phyloP scores from a whole-genome alignment of 2,329 filamentous ascomycete genomes.

The Scedosporium dehoogii region DNA sequence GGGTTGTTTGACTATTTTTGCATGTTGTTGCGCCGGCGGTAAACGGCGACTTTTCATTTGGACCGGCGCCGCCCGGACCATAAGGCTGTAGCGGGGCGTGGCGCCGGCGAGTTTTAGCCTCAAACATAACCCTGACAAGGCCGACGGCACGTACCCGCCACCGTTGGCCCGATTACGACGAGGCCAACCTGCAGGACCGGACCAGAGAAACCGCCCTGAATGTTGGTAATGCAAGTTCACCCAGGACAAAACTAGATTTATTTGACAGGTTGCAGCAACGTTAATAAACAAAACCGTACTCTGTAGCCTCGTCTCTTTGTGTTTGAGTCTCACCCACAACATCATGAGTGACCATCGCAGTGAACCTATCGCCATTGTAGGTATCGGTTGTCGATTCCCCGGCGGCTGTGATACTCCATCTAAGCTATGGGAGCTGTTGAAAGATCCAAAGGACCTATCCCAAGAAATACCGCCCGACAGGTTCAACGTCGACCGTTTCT shows the following conservation, averaged over 20 bases:
- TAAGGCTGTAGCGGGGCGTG: conserved; percentile 1
- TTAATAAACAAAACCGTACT: conserved; percentile 1
- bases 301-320: background rate
- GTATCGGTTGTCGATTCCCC: background rate
- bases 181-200: conserved; percentile 1
- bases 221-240: background rate
- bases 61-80: background rate
- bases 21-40: background rate
- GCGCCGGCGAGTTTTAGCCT: background rate
- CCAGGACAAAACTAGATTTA: background rate
- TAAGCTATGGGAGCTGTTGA: background rate
- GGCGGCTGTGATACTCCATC: background rate
- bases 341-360: background rate
- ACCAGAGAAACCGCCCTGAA: background rate
- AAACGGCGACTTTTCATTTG: background rate
- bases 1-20: background rate
- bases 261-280: background rate
- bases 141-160: background rate
- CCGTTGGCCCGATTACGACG: background rate
- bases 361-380: background rate
- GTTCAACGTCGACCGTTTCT: conserved; percentile 13
- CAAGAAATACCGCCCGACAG: conserved; percentile 11
- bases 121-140: background rate
- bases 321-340: no score
- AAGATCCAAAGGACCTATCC: conserved; percentile 7